These are phyloP conservation scores for Cystobasidiaceae sp. DNA, from an alignment of 1,284 basidiomycete genomes.

Conservation along the genomic window DNA sequence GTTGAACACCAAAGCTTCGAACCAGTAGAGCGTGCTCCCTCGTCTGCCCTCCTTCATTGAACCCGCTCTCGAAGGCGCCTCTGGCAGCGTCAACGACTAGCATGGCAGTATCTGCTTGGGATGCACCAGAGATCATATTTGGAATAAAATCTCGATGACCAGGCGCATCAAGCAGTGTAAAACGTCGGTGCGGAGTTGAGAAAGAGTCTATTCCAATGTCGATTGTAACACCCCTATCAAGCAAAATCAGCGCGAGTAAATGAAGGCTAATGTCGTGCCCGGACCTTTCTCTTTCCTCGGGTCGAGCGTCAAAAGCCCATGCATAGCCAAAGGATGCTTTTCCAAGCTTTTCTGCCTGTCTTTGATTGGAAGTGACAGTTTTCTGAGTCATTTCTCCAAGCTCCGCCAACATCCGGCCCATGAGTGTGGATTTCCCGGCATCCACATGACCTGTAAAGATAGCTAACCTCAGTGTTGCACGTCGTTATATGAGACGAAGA, in stretches of 20 bases:
- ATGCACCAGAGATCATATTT: slow-evolving; percentile 97
- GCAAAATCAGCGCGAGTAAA: background rate
- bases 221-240: slow-evolving; percentile 85
- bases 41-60: slow-evolving; percentile 91
- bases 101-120: slow-evolving; percentile 91
- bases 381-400: slow-evolving; percentile 82
- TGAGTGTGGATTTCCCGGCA: slow-evolving; percentile 95
- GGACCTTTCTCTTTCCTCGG: slow-evolving; percentile 86
- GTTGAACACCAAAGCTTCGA: slow-evolving; percentile 86
- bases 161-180: slow-evolving; percentile 92
- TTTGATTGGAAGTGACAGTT: slow-evolving; percentile 74
- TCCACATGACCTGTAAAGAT: slow-evolving; percentile 83
- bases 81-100: slow-evolving; percentile 87
- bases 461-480: background rate
- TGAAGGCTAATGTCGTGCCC: slow-evolving; percentile 35
- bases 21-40: slow-evolving; percentile 90
- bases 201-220: slow-evolving; percentile 86
- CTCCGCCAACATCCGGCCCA: slow-evolving; percentile 90
- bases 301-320: slow-evolving; percentile 90
- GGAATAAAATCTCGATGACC: slow-evolving; percentile 97
- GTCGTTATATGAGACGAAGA: background rate
- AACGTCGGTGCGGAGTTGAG: slow-evolving; percentile 66
- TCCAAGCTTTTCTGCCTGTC: slow-evolving; percentile 82
- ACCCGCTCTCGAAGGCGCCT: slow-evolving; percentile 94
- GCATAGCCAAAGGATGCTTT: slow-evolving; percentile 97